A percentile compares a stretch with the other conserved stretches of the same genome.
Evolutionary conservation across 2,329 filamentous ascomycete species (phyloP).

Genomic region (Aspergillus sp.): DNA sequence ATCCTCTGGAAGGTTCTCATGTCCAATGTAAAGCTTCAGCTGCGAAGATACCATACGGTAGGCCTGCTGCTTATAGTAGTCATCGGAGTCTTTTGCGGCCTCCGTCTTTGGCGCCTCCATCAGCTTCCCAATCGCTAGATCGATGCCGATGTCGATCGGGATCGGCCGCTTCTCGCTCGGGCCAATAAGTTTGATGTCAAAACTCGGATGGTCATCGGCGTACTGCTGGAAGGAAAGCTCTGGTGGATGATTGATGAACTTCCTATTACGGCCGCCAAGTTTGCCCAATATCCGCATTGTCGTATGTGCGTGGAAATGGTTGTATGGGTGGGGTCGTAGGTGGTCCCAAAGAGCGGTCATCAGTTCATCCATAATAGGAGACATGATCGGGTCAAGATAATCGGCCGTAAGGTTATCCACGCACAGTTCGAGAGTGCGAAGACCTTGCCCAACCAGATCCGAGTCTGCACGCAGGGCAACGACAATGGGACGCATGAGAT

Average conservation of each 20-base stretch:
- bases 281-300: constrained; percentile 97
- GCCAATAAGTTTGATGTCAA: constrained; percentile 81
- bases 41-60: constrained; percentile 80
- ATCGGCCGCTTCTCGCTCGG: constrained; percentile 84
- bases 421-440: constrained; percentile 88
- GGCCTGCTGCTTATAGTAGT: constrained; percentile 87
- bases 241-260: constrained; percentile 85
- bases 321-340: constrained; percentile 85
- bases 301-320: constrained; percentile 94
- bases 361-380: constrained; percentile 93
- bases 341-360: constrained; percentile 98
- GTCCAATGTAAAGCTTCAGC: constrained; percentile 80
- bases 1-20: constrained; percentile 81
- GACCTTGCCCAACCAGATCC: constrained; percentile 86
- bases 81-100: constrained; percentile 55
- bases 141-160: constrained; percentile 74
- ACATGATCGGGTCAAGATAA: constrained; percentile 98
- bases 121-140: constrained; percentile 79
- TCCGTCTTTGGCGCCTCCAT: constrained; percentile 63
- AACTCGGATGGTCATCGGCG: constrained; percentile 77
- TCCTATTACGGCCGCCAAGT: constrained; percentile 86
- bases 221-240: constrained; percentile 75
- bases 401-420: constrained; percentile 97
- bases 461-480: constrained; percentile 85
- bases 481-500: constrained; percentile 94